phyloP scores from a whole-genome alignment of 192 early-diverging fungal species.

The Linnemannia hyalina region DNA sequence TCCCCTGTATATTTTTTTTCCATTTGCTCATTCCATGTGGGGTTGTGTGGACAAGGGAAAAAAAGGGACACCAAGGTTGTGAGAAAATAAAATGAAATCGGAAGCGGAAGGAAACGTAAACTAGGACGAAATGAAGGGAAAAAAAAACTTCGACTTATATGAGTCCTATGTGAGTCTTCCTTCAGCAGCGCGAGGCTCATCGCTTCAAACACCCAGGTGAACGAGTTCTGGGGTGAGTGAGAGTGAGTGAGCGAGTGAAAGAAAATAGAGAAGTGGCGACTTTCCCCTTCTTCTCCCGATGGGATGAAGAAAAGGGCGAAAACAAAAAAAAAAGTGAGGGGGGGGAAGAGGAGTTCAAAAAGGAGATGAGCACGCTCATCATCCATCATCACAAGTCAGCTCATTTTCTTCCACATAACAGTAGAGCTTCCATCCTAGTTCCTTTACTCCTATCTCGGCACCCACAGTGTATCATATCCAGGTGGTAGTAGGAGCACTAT shows the following conservation, averaged over 20 bases:
- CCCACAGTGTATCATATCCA: no score
- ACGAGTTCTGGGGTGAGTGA: neutral
- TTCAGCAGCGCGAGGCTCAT: no score
- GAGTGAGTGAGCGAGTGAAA: neutral
- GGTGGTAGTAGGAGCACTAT: neutral
- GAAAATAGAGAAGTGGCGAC: neutral
- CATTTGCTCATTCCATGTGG: slow-evolving; percentile 5
- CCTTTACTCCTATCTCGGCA: no score
- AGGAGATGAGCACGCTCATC: neutral
- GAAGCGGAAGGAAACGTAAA: neutral
- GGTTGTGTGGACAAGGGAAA: neutral
- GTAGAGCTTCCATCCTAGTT: no score
- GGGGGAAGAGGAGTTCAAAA: neutral
- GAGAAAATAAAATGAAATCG: neutral
- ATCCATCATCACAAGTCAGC: no score
- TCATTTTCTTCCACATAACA: no score
- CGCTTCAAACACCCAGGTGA: no score
- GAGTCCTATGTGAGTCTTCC: no score
- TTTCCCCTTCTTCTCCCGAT: slow-evolving; percentile 7
- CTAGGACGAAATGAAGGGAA: neutral
- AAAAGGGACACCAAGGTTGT: neutral
- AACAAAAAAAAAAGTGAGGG: neutral
- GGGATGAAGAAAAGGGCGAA: neutral
- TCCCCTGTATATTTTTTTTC: neutral
- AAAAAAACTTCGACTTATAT: no score